Evolutionary conservation across 164 flowering plant genomes (phyloP), one percentile per base, ranked within the genome.

Genomic region (Magnolia changhungtana): DNA sequence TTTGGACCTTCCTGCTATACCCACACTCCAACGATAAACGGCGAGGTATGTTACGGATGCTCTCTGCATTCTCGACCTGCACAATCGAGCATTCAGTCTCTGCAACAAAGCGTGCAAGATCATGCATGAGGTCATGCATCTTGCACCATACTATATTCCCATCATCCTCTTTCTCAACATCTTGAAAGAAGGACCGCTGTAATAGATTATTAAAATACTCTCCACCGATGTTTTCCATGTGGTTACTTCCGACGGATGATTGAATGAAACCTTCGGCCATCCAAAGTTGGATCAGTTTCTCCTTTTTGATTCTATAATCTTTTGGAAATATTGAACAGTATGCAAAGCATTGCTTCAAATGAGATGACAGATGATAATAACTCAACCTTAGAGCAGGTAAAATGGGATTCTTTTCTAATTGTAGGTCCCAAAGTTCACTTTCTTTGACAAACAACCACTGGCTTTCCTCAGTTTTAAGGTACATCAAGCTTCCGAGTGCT

Each of bases 271-370:
- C 82, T n/a, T 77, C 20, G 8, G 80, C 79, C 20, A 73, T 73
- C 83, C 83, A 81, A 7, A 72, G 63, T 55, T 72, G 64, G 27
- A 78, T 63, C 23, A 76, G 45, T 9, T 5, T 16, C 6, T 75
- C 66, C 21, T 75, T 81, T 1, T 31, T 14, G 29, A 81, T 69
- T 0, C 4, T 10, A 20, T 24, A 21, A 24, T 51, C 72, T 50
- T 81, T 81, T 2, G 81, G 83, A 72, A 75, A 76, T 14, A 78
- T 6, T 1, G 77, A 72, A 51, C 78, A 81, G 37, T 50, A 75
- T 1, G 72, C 74, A 73, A 81, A 78, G 21, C 81, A 77, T 21
- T 63, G 76, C 68, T 69, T 80, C 63, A 80, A 71, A 55, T 69
- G 74, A 59, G 71, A 71, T 21, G 81, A 76, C 52, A 81, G 11